Evolutionary conservation across 305 asterid species (phyloP).

Genomic region (Rubia tinctorum): DNA sequence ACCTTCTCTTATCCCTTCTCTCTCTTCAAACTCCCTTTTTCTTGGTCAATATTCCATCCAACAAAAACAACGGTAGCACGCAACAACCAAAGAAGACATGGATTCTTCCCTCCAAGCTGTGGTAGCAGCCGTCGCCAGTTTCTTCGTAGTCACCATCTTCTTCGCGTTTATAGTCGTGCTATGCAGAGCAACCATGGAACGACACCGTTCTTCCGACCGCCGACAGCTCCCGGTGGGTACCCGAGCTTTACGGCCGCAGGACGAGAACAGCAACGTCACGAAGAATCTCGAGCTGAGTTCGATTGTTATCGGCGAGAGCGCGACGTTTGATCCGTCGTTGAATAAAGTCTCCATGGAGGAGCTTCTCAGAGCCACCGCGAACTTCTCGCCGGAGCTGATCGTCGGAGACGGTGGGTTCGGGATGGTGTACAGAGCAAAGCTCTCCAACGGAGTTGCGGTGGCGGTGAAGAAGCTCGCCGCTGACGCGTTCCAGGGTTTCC

Average conservation of each 20-base stretch:
- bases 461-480: slow-evolving; percentile 68
- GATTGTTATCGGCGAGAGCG: slow-evolving; percentile 47
- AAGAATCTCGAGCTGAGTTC: slow-evolving; percentile 26
- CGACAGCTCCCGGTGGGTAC: slow-evolving; percentile 21
- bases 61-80: background rate
- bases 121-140: slow-evolving; percentile 46
- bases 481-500: slow-evolving; percentile 85
- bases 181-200: slow-evolving; percentile 33
- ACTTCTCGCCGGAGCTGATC: slow-evolving; percentile 66
- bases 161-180: slow-evolving; percentile 33
- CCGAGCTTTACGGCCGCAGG: slow-evolving; percentile 19
- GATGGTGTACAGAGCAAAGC: slow-evolving; percentile 75
- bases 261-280: background rate
- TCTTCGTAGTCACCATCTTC: slow-evolving; percentile 39
- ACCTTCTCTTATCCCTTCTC: background rate
- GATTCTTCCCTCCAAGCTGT: slow-evolving; percentile 42
- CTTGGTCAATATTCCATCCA: slow-evolving; percentile 18
- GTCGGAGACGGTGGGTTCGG: slow-evolving; percentile 95
- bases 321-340: slow-evolving; percentile 55
- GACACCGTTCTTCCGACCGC: slow-evolving; percentile 21
- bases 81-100: slow-evolving; percentile 20
- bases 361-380: slow-evolving; percentile 58
- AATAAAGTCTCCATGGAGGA: slow-evolving; percentile 63
- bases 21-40: background rate
- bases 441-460: slow-evolving; percentile 54